phyloP scores from a whole-genome alignment of 495 filamentous ascomycete genomes.

The Hypoxylon trugodes region DNA sequence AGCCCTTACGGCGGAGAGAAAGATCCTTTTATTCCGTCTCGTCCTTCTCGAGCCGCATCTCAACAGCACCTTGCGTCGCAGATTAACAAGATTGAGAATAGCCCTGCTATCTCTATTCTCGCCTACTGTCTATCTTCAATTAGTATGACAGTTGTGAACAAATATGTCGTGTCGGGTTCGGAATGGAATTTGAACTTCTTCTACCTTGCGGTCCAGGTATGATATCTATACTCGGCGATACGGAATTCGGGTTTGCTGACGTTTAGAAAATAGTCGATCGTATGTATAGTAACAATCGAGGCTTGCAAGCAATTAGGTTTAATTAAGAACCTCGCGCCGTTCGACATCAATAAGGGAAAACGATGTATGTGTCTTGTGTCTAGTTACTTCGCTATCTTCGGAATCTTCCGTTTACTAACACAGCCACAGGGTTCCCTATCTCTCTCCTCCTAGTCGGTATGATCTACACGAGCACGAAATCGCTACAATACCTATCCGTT shows the following conservation, averaged over 20 bases:
- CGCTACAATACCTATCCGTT: conserved; percentile 94
- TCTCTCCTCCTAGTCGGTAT: conserved; percentile 96
- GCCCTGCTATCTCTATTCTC: conserved; percentile 79
- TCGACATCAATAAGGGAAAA: conserved; percentile 87
- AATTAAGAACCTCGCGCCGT: conserved; percentile 85
- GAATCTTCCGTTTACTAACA: conserved; percentile 36
- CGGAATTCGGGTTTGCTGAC: conserved; percentile 32
- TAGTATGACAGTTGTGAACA: conserved; percentile 98
- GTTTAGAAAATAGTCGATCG: conserved; percentile 69
- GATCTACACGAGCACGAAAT: conserved; percentile 98
- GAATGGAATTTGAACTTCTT: conserved; percentile 98
- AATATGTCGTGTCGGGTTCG: conserved; percentile 91
- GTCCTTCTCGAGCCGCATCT: conserved; percentile 34
- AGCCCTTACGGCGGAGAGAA: conserved; percentile 62
- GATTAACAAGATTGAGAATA: conserved; percentile 67
- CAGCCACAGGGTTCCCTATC: conserved; percentile 86
- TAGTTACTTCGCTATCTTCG: not conserved
- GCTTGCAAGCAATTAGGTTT: conserved; percentile 81
- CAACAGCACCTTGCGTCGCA: conserved; percentile 28
- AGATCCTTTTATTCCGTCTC: conserved; percentile 56
- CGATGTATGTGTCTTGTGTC: conserved; percentile 74
- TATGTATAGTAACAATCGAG: conserved; percentile 90
- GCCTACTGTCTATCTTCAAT: conserved; percentile 95
- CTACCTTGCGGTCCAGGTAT: conserved; percentile 89
- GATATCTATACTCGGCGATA: conserved; percentile 32